phyloP scores from a whole-genome alignment of 2,329 filamentous ascomycete species.

The Apiospora kogelbergensis region DNA sequence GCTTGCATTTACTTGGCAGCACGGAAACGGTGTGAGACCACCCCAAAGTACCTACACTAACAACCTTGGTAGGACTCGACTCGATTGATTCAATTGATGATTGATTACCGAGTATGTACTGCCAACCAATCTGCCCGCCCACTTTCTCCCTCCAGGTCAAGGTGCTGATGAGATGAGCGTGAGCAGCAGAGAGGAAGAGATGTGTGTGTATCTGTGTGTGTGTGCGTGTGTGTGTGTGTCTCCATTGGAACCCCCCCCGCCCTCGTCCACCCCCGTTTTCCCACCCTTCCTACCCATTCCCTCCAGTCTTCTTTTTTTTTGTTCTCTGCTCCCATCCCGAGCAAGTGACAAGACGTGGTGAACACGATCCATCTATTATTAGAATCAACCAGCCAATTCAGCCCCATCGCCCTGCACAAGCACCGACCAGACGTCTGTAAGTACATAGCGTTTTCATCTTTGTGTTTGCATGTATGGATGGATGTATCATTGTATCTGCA shows the following conservation, averaged over 20 bases:
- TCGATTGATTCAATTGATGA: neutral
- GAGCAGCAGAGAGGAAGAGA: neutral
- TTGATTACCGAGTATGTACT: neutral
- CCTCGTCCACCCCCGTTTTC: neutral
- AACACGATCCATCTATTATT: conserved; percentile 53
- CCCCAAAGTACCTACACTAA: neutral
- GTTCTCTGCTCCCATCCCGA: conserved; percentile 13
- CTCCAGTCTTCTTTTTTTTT: conserved; percentile 7
- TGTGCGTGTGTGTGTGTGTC: neutral
- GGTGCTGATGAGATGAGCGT: neutral
- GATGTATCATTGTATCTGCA: conserved; percentile 26
- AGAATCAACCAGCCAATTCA: conserved; percentile 51
- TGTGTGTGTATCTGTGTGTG: neutral
- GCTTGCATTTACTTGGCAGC: neutral
- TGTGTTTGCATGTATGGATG: neutral
- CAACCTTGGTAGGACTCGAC: neutral
- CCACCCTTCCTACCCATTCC: conserved; percentile 12
- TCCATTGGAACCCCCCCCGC: neutral
- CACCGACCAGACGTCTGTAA: conserved; percentile 26
- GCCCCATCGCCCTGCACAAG: conserved; percentile 44
- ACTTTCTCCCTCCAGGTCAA: neutral
- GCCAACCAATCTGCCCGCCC: neutral
- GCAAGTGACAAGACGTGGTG: conserved; percentile 24
- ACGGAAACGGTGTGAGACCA: neutral
- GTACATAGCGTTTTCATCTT: neutral